phyloP scores from a whole-genome alignment of 306 rosid species.

The Senna siamea region DNA sequence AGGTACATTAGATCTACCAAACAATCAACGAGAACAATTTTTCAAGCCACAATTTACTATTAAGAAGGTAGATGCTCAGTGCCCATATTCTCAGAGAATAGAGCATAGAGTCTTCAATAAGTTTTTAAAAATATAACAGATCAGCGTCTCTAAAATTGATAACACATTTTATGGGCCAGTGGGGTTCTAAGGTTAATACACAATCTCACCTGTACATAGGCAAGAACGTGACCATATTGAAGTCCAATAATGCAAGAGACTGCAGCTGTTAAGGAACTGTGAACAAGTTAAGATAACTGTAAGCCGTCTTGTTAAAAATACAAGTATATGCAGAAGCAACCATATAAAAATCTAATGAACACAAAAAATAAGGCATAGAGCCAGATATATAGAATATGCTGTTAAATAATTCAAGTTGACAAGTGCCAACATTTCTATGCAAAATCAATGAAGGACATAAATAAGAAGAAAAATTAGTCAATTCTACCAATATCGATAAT shows the following conservation, averaged over 20 bases:
- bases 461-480: not conserved
- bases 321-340: not conserved
- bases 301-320: conserved; percentile 19
- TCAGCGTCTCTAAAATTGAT: conserved; percentile 1
- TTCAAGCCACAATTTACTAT: conserved; percentile 2
- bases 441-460: conserved; percentile 16
- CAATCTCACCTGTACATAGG: conserved; percentile 68
- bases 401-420: conserved; percentile 8
- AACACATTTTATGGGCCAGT: conserved; percentile 1
- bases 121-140: not conserved
- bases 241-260: conserved; percentile 94
- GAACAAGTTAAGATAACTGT: conserved; percentile 37
- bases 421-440: not conserved
- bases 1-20: conserved; percentile 26
- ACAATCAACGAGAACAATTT: not conserved
- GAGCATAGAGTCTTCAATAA: not conserved
- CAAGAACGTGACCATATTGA: conserved; percentile 90
- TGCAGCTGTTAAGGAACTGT: conserved; percentile 85
- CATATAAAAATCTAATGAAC: not conserved
- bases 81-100: not conserved
- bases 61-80: conserved; percentile 6
- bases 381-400: conserved; percentile 6
- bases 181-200: conserved; percentile 30
- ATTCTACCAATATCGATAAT: not conserved
- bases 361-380: conserved; percentile 20